These are phyloP conservation scores for Claviceps arundinis DNA, from an alignment of 2,329 filamentous ascomycete species.

Conservation along the genomic window DNA sequence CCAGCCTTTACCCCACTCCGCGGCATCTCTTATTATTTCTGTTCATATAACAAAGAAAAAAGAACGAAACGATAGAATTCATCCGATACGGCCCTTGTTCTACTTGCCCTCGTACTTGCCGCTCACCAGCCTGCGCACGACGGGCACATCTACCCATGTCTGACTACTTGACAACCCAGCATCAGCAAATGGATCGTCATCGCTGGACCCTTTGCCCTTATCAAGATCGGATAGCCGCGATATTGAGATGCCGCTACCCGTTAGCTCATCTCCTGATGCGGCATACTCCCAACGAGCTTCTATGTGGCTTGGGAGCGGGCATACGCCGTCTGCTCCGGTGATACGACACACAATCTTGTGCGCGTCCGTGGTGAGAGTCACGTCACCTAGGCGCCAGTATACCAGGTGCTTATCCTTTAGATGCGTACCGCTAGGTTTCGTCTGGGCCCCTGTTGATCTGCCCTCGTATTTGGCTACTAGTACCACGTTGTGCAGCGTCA, in stretches of 20 bases:
- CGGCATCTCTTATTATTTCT: not conserved
- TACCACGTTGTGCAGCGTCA: slow-evolving; percentile 55
- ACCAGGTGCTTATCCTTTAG: slow-evolving; percentile 63
- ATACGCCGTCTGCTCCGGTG: slow-evolving; percentile 53
- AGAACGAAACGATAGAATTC: too few relatives aligned
- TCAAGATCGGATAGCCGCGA: slow-evolving; percentile 36
- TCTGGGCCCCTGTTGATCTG: slow-evolving; percentile 54
- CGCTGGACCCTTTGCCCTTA: slow-evolving; percentile 37
- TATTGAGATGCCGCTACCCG: slow-evolving; percentile 52
- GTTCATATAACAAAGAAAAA: not conserved
- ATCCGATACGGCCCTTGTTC: not conserved
- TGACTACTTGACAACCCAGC: slow-evolving; percentile 17
- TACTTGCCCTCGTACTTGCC: slow-evolving; percentile 57
- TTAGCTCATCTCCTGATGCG: slow-evolving; percentile 26
- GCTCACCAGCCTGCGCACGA: slow-evolving; percentile 53
- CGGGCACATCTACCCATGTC: slow-evolving; percentile 54
- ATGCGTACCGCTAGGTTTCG: slow-evolving; percentile 69
- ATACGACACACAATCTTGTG: slow-evolving; percentile 78
- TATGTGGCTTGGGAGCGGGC: slow-evolving; percentile 59
- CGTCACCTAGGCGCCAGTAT: slow-evolving; percentile 68
- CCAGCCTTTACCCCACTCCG: not conserved
- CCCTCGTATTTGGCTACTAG: slow-evolving; percentile 61
- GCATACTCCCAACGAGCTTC: slow-evolving; percentile 69
- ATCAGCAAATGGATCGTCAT: slow-evolving; percentile 58
- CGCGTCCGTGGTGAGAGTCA: slow-evolving; percentile 52